These are phyloP conservation scores for Xylariaceae sp. DNA, from an alignment of 2,329 filamentous ascomycete genomes.

Conservation along the genomic window DNA sequence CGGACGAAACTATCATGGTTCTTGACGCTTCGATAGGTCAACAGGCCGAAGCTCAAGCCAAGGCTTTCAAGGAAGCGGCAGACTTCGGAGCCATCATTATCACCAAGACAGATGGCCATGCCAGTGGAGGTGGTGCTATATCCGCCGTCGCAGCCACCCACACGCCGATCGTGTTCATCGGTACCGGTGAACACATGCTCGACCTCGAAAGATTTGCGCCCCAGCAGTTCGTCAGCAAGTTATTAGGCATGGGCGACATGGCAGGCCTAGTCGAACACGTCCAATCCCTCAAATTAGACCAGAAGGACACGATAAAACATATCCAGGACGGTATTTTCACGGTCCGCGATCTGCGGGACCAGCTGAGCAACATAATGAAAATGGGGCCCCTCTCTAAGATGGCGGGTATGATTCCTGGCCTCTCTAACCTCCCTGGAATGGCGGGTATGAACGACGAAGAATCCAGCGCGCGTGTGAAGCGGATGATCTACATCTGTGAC, in stretches of 20 bases:
- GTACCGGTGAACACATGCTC: slow-evolving; percentile 94
- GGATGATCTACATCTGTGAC: slow-evolving; percentile 99
- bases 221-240: slow-evolving; percentile 86
- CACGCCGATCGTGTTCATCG: slow-evolving; percentile 96
- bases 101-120: slow-evolving; percentile 96
- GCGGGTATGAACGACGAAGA: slow-evolving; percentile 77
- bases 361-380: slow-evolving; percentile 98
- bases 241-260: slow-evolving; percentile 97
- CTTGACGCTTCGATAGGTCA: slow-evolving; percentile 95
- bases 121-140: slow-evolving; percentile 92
- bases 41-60: slow-evolving; percentile 86
- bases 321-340: slow-evolving; percentile 96
- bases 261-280: slow-evolving; percentile 93
- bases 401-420: slow-evolving; percentile 96
- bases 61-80: slow-evolving; percentile 94
- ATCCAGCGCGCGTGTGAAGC: slow-evolving; percentile 84
- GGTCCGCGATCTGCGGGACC: slow-evolving; percentile 86
- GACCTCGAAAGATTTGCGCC: slow-evolving; percentile 91
- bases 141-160: slow-evolving; percentile 94
- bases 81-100: slow-evolving; percentile 99
- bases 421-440: slow-evolving; percentile 74
- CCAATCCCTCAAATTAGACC: slow-evolving; percentile 88
- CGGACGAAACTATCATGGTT: slow-evolving; percentile 98
- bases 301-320: slow-evolving; percentile 99
- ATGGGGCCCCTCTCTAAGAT: slow-evolving; percentile 98